phyloP scores from a whole-genome alignment of 441 rosid genomes.

The Biscutella laevigata region DNA sequence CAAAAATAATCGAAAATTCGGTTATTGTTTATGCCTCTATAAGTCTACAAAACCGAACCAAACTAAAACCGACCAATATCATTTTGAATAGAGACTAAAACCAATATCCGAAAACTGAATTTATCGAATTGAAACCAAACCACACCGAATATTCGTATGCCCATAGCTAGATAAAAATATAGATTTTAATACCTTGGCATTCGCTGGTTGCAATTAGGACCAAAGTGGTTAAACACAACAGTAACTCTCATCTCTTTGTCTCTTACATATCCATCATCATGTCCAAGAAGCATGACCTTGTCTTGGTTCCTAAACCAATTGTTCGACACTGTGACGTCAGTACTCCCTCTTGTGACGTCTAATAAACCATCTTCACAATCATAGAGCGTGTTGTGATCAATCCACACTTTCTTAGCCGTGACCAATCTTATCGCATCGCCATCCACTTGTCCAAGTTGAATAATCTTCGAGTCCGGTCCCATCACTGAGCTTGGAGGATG shows the following conservation, averaged over 20 bases:
- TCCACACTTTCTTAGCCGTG: conserved; percentile 58
- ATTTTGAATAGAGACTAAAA: too few relatives aligned
- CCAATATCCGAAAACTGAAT: too few relatives aligned
- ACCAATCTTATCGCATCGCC: conserved; percentile 67
- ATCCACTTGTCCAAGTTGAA: conserved; percentile 41
- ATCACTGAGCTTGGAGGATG: conserved; percentile 43
- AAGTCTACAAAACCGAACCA: too few relatives aligned
- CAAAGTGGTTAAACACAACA: conserved; percentile 68
- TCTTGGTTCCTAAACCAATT: conserved; percentile 78
- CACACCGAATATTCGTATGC: too few relatives aligned
- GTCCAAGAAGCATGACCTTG: conserved; percentile 84
- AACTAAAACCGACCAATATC: too few relatives aligned
- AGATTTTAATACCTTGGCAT: conserved; percentile 89
- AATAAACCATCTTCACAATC: conserved; percentile 68
- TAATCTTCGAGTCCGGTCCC: conserved; percentile 41
- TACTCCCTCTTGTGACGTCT: conserved; percentile 65
- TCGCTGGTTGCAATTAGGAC: conserved; percentile 78
- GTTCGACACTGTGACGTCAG: conserved; percentile 57
- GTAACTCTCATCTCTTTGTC: conserved; percentile 71
- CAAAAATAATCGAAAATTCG: too few relatives aligned
- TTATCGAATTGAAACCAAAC: too few relatives aligned
- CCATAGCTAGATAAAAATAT: too few relatives aligned
- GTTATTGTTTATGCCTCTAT: too few relatives aligned
- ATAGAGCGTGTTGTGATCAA: conserved; percentile 68
- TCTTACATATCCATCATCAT: conserved; percentile 50